Evolutionary conservation across 1,284 basidiomycete species (phyloP), one percentile per base, ranked within the genome.

Genomic region (Malassezia dermatis): DNA sequence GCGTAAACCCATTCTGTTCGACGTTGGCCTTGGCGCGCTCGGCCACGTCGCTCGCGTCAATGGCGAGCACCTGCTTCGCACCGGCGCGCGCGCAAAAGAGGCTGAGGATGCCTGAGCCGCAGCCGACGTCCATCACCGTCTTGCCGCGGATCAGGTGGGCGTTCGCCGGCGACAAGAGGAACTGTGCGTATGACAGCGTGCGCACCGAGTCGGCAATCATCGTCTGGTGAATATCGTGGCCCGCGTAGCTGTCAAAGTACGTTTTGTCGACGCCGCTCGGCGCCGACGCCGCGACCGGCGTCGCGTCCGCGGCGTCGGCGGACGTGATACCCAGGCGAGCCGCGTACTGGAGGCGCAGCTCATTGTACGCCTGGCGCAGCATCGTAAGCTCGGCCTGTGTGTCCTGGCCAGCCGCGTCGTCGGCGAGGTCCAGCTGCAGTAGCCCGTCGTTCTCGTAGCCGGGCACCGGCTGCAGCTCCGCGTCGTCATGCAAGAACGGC

Each of bases 161-260:
- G 73, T 88, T 93, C n/a, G 81, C 83, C 4, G 72, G 70, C 27
- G 61, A 58, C 28, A 93, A 78, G 68, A 96, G 89, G 76, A 89
- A 96, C 17, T 85, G 81, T 1, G 88, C 89, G 74, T 96, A 98
- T 2, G 88, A 85, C 17, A 91, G 84, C 0, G 93, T 98, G 41
- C 93, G 82, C 45, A 93, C 88, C 76, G 85, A 85, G 75, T 98
- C 93, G 70, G 64, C 78, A 58, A 81, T 77, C 80, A 81, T 81
- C 64, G 80, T 80, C 69, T 81, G 80, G 75, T 81, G 80, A 51
- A 82, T 60, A 84, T 53, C 89, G 67, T 94, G 93, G 62, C 84
- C 84, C n/a, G 82, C 86, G 68, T 98, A 96, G 61, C 85, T 88
- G 58, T 88, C 81, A 76, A 96, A 98, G 76, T 98, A 98, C 72